Base-by-base conservation (phyloP, 139 green algal species). In the Zygnema cylindricum region DNA sequence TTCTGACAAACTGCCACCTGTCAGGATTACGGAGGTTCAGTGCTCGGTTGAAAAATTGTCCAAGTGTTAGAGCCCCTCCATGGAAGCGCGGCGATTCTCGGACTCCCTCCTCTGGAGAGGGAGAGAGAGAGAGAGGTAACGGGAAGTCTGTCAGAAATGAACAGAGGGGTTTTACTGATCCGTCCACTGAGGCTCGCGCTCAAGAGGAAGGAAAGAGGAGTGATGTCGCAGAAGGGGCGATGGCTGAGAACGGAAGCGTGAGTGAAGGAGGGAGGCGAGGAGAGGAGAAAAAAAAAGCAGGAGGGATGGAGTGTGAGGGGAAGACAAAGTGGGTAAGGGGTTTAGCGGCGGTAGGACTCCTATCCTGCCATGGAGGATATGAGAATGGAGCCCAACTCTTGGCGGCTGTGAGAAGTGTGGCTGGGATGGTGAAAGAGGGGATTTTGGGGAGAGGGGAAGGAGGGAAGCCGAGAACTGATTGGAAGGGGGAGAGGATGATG, bases 1-100 rank as follows among this genome's bases (percentile, higher is more conserved):
- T 79, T 43, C 7, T 79, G 7, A 79, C 36, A 79, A 79, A 16
- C 38, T 16, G 36, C 71, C 71, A 79, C 36, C 38, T 79, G 71
- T 7, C 71, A 79, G 38, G 71, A 23, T 16, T 79, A 3, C 71
- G 71, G 3, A 41, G 71, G 36, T 54, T 16, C 7, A 79, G 71
- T 16, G 3, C 71, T 25, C 49, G 49, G 49, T 63, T 63, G 7
- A 63, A 63, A 63, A 16, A 25, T 25, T 7, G 49, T 63, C 49
- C 49, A 63, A 63, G 7, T 63, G 49, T 63, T 63, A 63, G 49
- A 63, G 49, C 49, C 7, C 49, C 49, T 16, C 49, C 49, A 25
- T 7, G 7, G 7, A 63, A 63, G 16, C 7, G 49, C 7, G 49
- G 7, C 7, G 49, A 16, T 7, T 63, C 16, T 63, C 7, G 49